phyloP scores from a whole-genome alignment of 306 rosid species.

The Aeschynomene evenia region DNA sequence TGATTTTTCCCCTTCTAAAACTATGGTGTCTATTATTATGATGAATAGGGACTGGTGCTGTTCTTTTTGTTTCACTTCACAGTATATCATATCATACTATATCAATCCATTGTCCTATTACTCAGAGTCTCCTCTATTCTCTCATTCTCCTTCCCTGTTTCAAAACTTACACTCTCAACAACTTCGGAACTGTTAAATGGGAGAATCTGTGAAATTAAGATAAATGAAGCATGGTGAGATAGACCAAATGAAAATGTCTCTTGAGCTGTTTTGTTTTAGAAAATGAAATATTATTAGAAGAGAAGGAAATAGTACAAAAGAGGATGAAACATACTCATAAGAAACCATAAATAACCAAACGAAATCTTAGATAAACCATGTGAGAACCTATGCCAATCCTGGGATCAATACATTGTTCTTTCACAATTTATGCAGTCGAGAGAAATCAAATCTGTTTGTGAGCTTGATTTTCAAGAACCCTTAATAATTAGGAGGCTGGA shows the following conservation, averaged over 20 bases:
- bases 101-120: not conserved
- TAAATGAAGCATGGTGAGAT: conserved; percentile 2
- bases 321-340: no score
- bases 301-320: no score
- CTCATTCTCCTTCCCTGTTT: not conserved
- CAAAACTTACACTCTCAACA: not conserved
- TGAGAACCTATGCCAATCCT: not conserved
- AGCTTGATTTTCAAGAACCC: not conserved
- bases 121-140: not conserved
- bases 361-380: no score
- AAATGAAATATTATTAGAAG: no score
- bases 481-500: not conserved
- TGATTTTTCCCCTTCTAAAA: not conserved
- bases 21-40: not conserved
- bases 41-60: not conserved
- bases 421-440: not conserved
- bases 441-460: conserved; percentile 8
- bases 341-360: no score
- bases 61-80: not conserved
- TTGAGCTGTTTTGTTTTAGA: not conserved
- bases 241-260: not conserved
- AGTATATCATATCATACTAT: not conserved
- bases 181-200: not conserved
- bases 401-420: not conserved
- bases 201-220: not conserved